These are phyloP conservation scores for Corynascus novoguineensis DNA, from an alignment of 495 filamentous ascomycete genomes.

Conservation along the genomic window DNA sequence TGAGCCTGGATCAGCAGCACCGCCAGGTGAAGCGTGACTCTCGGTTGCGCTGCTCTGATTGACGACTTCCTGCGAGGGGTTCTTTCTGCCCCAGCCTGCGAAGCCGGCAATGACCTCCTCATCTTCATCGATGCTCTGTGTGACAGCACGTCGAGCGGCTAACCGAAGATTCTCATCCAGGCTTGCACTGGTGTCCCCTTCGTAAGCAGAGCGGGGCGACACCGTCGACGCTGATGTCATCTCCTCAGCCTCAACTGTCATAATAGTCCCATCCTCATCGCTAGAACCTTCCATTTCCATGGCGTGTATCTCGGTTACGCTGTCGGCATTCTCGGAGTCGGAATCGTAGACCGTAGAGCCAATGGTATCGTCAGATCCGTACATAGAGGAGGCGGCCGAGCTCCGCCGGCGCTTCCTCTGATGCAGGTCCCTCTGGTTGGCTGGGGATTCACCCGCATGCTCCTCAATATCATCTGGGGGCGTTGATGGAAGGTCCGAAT, in stretches of 20 bases:
- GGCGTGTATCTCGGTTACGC: conserved; percentile 50
- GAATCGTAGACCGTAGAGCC: conserved; percentile 76
- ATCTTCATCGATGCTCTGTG: conserved; percentile 66
- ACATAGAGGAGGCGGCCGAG: conserved; percentile 56
- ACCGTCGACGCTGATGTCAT: conserved; percentile 60
- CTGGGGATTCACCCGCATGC: conserved; percentile 58
- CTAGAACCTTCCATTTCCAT: conserved; percentile 49
- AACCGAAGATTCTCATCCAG: conserved; percentile 72
- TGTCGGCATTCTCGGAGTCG: conserved; percentile 56
- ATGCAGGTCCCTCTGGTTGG: conserved; percentile 62
- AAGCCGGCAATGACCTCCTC: conserved; percentile 71
- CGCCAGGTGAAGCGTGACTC: conserved; percentile 11
- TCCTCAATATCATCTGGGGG: conserved; percentile 59
- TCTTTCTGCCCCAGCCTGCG: conserved; percentile 42
- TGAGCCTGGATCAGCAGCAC: conserved; percentile 21
- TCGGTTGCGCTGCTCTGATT: conserved; percentile 8
- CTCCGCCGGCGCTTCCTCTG: conserved; percentile 60
- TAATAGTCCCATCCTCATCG: conserved; percentile 66
- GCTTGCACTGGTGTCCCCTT: conserved; percentile 57
- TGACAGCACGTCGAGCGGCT: conserved; percentile 66
- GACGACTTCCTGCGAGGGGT: conserved; percentile 11
- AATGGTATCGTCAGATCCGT: conserved; percentile 57
- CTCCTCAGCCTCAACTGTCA: conserved; percentile 65
- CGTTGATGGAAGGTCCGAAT: conserved; percentile 57
- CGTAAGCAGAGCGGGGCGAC: conserved; percentile 53